Evolutionary conservation across 257 asterid genomes (phyloP).

Genomic region (Solanum medicagineum): DNA sequence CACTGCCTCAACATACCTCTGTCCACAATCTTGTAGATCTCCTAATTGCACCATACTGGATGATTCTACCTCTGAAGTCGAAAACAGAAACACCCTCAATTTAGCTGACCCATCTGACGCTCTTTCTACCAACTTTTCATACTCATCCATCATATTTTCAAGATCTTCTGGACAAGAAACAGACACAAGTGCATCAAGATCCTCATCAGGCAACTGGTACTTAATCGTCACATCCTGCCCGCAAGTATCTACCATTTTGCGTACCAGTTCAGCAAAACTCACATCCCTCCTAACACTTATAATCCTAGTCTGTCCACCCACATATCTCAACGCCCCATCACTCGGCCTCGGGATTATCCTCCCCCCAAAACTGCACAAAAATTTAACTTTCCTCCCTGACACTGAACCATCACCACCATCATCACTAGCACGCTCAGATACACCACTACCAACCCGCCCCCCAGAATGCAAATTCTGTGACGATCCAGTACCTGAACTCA

Average conservation of each 20-base stretch:
- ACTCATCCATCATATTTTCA: slow-evolving; percentile 98
- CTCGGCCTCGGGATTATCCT: slow-evolving; percentile 82
- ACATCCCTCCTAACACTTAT: slow-evolving; percentile 59
- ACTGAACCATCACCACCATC: slow-evolving; percentile 66
- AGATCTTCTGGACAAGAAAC: slow-evolving; percentile 92
- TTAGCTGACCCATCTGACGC: slow-evolving; percentile 75
- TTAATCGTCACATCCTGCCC: slow-evolving; percentile 58
- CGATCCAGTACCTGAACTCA: slow-evolving; percentile 29
- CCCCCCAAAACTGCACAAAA: slow-evolving; percentile 96
- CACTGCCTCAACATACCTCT: slow-evolving; percentile 85
- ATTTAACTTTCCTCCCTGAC: slow-evolving; percentile 62
- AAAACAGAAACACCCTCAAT: slow-evolving; percentile 79
- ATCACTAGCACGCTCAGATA: slow-evolving; percentile 55
- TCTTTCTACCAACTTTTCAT: slow-evolving; percentile 68
- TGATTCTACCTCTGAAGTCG: slow-evolving; percentile 65
- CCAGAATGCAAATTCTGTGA: slow-evolving; percentile 18
- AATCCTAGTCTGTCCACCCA: slow-evolving; percentile 95
- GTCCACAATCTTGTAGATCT: slow-evolving; percentile 64
- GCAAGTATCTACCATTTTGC: slow-evolving; percentile 48
- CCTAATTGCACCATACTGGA: slow-evolving; percentile 26
- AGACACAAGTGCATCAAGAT: slow-evolving; percentile 88
- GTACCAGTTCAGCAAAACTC: slow-evolving; percentile 45
- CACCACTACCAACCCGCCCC: slow-evolving; percentile 13
- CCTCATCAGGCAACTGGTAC: slow-evolving; percentile 97
- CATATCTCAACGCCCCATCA: slow-evolving; percentile 83